phyloP scores from a whole-genome alignment of 2,329 filamentous ascomycete genomes.

The Passalora sequoiae region DNA sequence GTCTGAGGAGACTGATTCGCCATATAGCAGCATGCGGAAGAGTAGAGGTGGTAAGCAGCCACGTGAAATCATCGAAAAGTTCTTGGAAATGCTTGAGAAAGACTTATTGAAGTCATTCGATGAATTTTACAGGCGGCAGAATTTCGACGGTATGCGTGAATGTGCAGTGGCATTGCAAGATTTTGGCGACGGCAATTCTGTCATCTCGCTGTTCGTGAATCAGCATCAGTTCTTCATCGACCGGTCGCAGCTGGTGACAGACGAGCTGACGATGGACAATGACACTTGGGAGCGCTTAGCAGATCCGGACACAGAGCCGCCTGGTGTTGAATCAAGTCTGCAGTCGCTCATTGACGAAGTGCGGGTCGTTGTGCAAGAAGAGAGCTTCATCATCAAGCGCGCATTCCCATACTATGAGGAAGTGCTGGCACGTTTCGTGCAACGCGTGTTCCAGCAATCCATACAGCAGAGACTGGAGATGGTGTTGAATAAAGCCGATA shows the following conservation, averaged over 20 bases:
- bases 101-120: conserved; percentile 95
- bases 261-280: conserved; percentile 72
- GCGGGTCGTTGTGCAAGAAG: conserved; percentile 90
- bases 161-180: conserved; percentile 90
- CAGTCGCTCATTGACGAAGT: conserved; percentile 93
- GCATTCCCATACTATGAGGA: conserved; percentile 96
- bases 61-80: conserved; percentile 89
- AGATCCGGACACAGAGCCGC: conserved; percentile 87
- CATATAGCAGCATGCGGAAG: conserved; percentile 47
- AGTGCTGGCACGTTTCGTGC: conserved; percentile 85
- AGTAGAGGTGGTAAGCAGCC: conserved; percentile 43
- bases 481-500: conserved; percentile 90
- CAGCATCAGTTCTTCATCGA: conserved; percentile 99
- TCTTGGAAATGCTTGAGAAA: conserved; percentile 91
- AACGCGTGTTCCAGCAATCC: conserved; percentile 95
- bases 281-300: conserved; percentile 81
- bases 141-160: conserved; percentile 97
- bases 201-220: conserved; percentile 94
- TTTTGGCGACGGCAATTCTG: conserved; percentile 92
- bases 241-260: conserved; percentile 80
- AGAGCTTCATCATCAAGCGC: conserved; percentile 92
- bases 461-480: conserved; percentile 94
- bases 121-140: conserved; percentile 88
- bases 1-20: conserved; percentile 31
- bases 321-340: conserved; percentile 83